These are phyloP conservation scores for Lactifluus hygrophoroides DNA, from an alignment of 768 basidiomycete species.

Conservation along the genomic window DNA sequence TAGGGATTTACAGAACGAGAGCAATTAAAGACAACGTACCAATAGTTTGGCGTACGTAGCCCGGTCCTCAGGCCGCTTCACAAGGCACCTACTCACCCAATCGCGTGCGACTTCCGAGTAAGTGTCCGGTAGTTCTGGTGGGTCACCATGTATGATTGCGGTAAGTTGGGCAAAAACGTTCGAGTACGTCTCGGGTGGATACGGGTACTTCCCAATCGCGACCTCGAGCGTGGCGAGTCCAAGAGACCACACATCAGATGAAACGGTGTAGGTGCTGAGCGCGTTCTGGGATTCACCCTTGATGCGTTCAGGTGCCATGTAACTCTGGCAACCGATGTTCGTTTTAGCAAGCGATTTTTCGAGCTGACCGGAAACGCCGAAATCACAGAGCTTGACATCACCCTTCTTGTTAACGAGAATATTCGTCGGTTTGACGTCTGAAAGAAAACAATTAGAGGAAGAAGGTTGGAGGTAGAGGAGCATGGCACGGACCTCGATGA, in stretches of 20 bases:
- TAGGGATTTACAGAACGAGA: neutral
- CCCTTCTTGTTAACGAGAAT: slow-evolving; percentile 86
- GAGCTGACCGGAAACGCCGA: slow-evolving; percentile 97
- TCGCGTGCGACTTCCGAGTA: slow-evolving; percentile 67
- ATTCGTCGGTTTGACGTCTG: slow-evolving; percentile 92
- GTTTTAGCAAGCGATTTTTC: slow-evolving; percentile 96
- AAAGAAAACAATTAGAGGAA: neutral
- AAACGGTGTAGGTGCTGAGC: slow-evolving; percentile 86
- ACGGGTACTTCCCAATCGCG: slow-evolving; percentile 84
- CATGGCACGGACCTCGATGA: slow-evolving; percentile 47
- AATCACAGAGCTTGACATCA: slow-evolving; percentile 91
- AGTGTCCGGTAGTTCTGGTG: slow-evolving; percentile 71
- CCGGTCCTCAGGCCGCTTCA: slow-evolving; percentile 69
- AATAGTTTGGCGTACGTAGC: slow-evolving; percentile 81
- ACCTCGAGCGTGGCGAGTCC: slow-evolving; percentile 93
- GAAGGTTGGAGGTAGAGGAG: neutral
- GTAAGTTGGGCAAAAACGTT: slow-evolving; percentile 95
- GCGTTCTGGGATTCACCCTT: slow-evolving; percentile 87
- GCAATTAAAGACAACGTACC: slow-evolving; percentile 26
- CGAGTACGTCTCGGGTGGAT: slow-evolving; percentile 93
- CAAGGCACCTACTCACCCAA: slow-evolving; percentile 74
- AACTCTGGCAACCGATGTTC: slow-evolving; percentile 96
- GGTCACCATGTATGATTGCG: slow-evolving; percentile 94
- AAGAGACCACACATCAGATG: slow-evolving; percentile 96
- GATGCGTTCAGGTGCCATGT: slow-evolving; percentile 99